phyloP scores from a whole-genome alignment of 75 land plant species.

The Azolla pinnata region DNA sequence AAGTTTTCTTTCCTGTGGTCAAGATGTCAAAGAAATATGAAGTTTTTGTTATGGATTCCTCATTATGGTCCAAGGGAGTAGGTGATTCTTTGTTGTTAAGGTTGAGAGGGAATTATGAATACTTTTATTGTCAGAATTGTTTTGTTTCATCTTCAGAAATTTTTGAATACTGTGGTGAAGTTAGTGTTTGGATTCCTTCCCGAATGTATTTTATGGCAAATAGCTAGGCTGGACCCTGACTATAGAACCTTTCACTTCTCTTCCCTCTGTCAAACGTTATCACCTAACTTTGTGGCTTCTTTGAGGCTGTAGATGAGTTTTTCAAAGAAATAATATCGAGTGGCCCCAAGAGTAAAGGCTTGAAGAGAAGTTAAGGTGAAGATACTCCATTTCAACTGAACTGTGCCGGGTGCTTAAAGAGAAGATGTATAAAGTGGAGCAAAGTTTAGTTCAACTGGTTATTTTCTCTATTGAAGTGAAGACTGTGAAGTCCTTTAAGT shows the following conservation, averaged over 20 bases:
- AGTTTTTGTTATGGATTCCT: too few relatives aligned
- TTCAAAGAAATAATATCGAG: constrained; percentile 10
- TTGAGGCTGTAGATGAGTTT: constrained; percentile 17
- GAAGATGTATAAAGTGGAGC: constrained; percentile 12
- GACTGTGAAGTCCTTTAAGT: constrained; percentile 7
- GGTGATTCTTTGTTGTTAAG: too few relatives aligned
- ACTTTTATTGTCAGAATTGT: too few relatives aligned
- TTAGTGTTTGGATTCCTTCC: too few relatives aligned
- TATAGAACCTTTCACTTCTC: neutral
- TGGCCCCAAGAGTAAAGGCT: constrained; percentile 16
- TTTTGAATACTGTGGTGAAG: too few relatives aligned
- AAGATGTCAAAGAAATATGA: too few relatives aligned
- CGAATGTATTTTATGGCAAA: too few relatives aligned
- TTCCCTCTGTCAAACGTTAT: constrained; percentile 3
- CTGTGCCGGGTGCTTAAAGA: constrained; percentile 15
- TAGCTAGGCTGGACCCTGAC: neutral
- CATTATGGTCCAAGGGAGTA: too few relatives aligned
- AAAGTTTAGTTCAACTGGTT: constrained; percentile 3
- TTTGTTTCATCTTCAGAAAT: too few relatives aligned
- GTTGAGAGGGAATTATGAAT: too few relatives aligned
- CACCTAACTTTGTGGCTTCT: constrained; percentile 28
- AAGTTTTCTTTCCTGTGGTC: too few relatives aligned
- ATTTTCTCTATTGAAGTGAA: constrained; percentile 7
- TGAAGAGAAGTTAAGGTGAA: constrained; percentile 20
- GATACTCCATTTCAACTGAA: constrained; percentile 3